Evolutionary conservation across 495 filamentous ascomycete species (phyloP), one percentile per base, ranked within the genome.

Genomic region (Glutinoglossum americanum): DNA sequence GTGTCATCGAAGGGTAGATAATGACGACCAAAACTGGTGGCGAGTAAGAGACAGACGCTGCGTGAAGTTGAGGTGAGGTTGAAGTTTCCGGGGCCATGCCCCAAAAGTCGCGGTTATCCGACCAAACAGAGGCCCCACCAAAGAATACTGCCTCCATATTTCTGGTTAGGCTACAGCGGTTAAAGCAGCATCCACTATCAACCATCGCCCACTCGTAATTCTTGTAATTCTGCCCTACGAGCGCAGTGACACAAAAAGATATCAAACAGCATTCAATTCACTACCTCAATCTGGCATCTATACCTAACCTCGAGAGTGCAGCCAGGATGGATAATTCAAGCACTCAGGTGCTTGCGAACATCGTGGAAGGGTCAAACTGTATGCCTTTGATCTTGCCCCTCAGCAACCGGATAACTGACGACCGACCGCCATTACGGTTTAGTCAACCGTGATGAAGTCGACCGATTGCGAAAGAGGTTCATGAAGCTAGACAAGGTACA

Each of bases 371-470:
- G 59, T 93, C 89, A 59, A 98, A 98, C 74, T 98, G 92, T 97
- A 72, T 55, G 79, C 69, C 28, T 23, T n/a, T 25, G 21, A 25
- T 56, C 25, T 58, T 49, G 32, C 44, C 23, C 13, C 48, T 32
- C 30, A 25, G 19, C n/a, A 11, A 6, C 11, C 2, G 3, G 23
- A 41, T 26, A 15, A 25, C 44, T 58, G 45, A 45, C 25, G 26
- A 27, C 11, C 11, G 17, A 23, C 11, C 23, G 41, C 56, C 4
- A 49, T 27, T 49, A 17, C 37, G 44, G 27, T 62, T n/a, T 30
- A 99, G 92, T 99, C 74, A 85, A 99, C 72, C 80, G 84, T 63
- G 92, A 97, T 63, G 92, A 99, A 68, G 89, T 99, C 28, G 92
- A 97, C 64, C 76, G 93, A 60, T 74, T 99, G 61, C 80, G 87